Conservation (phyloP, 1,139 yeast genomes). For the Pichia sp. region DNA sequence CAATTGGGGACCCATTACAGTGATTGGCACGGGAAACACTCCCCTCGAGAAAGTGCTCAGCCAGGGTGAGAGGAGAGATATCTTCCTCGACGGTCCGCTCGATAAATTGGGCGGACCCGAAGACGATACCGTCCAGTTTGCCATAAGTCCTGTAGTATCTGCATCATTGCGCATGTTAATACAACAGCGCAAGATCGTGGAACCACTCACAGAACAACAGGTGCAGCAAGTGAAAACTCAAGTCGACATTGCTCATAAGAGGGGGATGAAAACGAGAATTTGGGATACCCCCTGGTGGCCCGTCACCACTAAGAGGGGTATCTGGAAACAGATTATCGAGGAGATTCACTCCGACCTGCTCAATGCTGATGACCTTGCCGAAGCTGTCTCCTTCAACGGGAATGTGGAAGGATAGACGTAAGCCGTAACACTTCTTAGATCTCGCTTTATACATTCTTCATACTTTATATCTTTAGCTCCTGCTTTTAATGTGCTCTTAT, state of each 20-base stretch:
- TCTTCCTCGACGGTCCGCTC: constrained; percentile 32
- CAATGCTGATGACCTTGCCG: constrained; percentile 37
- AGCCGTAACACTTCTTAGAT: no score
- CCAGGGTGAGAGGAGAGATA: constrained; percentile 24
- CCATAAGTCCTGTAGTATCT: constrained; percentile 22
- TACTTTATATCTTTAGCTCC: no score
- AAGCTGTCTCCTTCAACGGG: background rate
- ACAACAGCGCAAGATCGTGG: constrained; percentile 14
- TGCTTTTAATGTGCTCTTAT: no score
- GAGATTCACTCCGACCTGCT: constrained; percentile 24
- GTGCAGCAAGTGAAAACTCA: constrained; percentile 1
- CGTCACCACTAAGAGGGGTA: constrained; percentile 25
- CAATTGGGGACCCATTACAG: constrained; percentile 36
- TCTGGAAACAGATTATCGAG: constrained; percentile 37
- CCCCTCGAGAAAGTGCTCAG: constrained; percentile 27
- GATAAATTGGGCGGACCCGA: constrained; percentile 12
- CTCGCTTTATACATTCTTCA: no score
- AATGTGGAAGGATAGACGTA: background rate
- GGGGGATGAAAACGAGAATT: constrained; percentile 35
- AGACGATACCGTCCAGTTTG: constrained; percentile 11
- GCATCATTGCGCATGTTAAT: constrained; percentile 19
- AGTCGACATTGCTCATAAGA: constrained; percentile 31
- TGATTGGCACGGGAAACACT: constrained; percentile 37
- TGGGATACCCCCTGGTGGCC: constrained; percentile 53
- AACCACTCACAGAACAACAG: background rate